These are phyloP conservation scores for Limtongia smithiae DNA, from an alignment of 805 yeast species.

Conservation along the genomic window DNA sequence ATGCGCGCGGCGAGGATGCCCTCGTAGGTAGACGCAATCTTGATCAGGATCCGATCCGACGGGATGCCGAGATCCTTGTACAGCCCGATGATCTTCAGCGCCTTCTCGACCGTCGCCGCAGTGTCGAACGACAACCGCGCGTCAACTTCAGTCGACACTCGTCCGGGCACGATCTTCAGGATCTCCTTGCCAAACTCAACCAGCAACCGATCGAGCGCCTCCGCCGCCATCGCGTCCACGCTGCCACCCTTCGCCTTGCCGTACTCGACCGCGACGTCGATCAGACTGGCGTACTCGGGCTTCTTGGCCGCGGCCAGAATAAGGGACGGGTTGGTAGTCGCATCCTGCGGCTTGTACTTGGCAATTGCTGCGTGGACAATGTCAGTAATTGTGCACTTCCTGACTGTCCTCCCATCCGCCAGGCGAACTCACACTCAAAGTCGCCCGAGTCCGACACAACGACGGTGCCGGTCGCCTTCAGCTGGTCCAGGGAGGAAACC, in stretches of 20 bases:
- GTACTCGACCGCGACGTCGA: slow-evolving; percentile 85
- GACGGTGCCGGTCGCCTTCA: slow-evolving; percentile 91
- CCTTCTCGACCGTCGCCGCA: slow-evolving; percentile 90
- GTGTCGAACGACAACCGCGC: slow-evolving; percentile 97
- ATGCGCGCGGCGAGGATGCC: slow-evolving; percentile 99
- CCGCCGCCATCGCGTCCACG: slow-evolving; percentile 58
- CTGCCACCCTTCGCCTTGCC: slow-evolving; percentile 55
- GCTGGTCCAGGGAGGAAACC: slow-evolving; percentile 79
- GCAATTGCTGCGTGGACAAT: slow-evolving; percentile 56
- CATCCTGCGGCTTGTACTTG: slow-evolving; percentile 97
- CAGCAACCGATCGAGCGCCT: slow-evolving; percentile 86
- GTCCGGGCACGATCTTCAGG: slow-evolving; percentile 92
- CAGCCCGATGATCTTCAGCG: slow-evolving; percentile 80
- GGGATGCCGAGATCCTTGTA: slow-evolving; percentile 80
- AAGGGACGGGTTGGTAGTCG: slow-evolving; percentile 97
- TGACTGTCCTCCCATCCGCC: too few relatives aligned
- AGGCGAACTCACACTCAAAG: slow-evolving; percentile 63
- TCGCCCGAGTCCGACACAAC: slow-evolving; percentile 99
- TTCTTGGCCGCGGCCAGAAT: slow-evolving; percentile 93
- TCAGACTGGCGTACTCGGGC: slow-evolving; percentile 80
- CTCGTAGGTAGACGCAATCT: slow-evolving; percentile 97
- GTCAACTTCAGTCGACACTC: slow-evolving; percentile 98
- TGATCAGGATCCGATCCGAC: slow-evolving; percentile 89
- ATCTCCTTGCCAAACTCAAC: slow-evolving; percentile 96
- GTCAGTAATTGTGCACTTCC: too few relatives aligned